phyloP scores from a whole-genome alignment of 768 basidiomycete genomes.

The Boletus vermiculosoides region DNA sequence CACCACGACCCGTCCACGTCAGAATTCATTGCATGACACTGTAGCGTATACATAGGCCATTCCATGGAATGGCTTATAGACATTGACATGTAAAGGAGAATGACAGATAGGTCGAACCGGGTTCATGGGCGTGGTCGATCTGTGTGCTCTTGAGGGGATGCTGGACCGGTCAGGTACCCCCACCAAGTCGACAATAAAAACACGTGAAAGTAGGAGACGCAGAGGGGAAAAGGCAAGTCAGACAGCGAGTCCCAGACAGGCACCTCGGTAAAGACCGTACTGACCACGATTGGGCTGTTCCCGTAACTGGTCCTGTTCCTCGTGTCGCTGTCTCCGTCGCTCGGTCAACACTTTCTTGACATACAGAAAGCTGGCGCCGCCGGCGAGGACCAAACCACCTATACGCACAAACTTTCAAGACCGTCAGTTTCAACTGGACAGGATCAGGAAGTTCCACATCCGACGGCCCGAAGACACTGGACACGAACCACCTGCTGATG shows the following conservation, averaged over 20 bases:
- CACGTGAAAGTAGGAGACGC: not conserved
- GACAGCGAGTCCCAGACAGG: not conserved
- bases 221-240: constrained; percentile 9
- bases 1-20: constrained; percentile 1
- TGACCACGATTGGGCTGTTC: constrained; percentile 9
- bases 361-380: constrained; percentile 31
- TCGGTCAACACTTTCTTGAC: constrained; percentile 30
- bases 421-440: not conserved
- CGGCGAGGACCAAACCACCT: constrained; percentile 29
- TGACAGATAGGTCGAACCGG: not conserved
- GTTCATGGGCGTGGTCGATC: constrained; percentile 9
- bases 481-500: constrained; percentile 20
- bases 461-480: not conserved
- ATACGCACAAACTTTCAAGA: constrained; percentile 22
- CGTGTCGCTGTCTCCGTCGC: constrained; percentile 24
- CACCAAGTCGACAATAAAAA: not conserved
- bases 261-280: not conserved
- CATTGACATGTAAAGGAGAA: not conserved
- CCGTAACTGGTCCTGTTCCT: constrained; percentile 16
- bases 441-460: not conserved
- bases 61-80: not conserved
- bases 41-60: not conserved
- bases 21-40: constrained; percentile 1
- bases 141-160: constrained; percentile 4
- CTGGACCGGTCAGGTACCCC: not conserved